Conservation (phyloP, 208 protist genomes). For the Phytomonas sp. region DNA sequence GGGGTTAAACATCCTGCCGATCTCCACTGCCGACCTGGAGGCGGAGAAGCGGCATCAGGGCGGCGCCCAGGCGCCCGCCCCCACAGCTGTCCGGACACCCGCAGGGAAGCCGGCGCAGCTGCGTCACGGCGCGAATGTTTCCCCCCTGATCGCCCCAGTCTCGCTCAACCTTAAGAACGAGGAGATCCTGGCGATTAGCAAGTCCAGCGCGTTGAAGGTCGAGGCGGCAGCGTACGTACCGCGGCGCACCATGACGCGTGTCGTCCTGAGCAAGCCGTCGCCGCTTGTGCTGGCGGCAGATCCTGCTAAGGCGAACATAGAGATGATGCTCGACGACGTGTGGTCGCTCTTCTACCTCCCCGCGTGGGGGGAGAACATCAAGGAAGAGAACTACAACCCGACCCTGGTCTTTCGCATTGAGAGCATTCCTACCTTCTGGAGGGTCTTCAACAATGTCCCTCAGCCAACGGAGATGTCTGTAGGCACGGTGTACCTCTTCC, state of each 20-base stretch:
- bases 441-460: slow-evolving; percentile 92
- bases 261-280: slow-evolving; percentile 46
- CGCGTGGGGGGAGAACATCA: slow-evolving; percentile 40
- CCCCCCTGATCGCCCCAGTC: slow-evolving; percentile 16
- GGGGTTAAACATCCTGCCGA: slow-evolving; percentile 5
- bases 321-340: slow-evolving; percentile 62
- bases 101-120: slow-evolving; percentile 2
- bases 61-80: background rate
- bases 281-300: slow-evolving; percentile 44
- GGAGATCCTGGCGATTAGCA: slow-evolving; percentile 60
- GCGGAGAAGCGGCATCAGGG: slow-evolving; percentile 3
- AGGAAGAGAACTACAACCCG: slow-evolving; percentile 76
- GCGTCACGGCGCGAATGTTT: slow-evolving; percentile 14
- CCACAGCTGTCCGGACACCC: slow-evolving; percentile 7
- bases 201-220: slow-evolving; percentile 39
- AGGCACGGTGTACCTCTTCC: slow-evolving; percentile 93
- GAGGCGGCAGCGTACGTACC: slow-evolving; percentile 48
- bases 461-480: slow-evolving; percentile 53
- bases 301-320: slow-evolving; percentile 26
- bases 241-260: slow-evolving; percentile 53
- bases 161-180: slow-evolving; percentile 33
- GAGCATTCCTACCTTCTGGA: slow-evolving; percentile 80
- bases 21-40: background rate
- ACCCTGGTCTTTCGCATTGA: slow-evolving; percentile 73
- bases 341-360: slow-evolving; percentile 83